Conservation (phyloP, 345 rosid genomes). For the Bruguiera parviflora region DNA sequence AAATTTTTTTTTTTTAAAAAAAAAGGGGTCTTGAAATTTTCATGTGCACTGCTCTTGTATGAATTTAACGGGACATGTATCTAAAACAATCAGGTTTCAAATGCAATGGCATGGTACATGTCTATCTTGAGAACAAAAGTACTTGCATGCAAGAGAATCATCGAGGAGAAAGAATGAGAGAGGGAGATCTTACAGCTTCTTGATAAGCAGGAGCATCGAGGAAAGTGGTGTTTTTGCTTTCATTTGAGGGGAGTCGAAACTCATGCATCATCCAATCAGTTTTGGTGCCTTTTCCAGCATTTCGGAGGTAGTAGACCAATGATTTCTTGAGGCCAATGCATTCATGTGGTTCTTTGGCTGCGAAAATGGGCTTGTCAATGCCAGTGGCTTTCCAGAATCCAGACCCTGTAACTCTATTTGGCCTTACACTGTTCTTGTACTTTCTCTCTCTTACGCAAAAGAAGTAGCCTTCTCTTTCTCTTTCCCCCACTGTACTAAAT, state of each 20-base stretch:
- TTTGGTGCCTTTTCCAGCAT: conserved; percentile 79
- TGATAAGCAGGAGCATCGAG: conserved; percentile 21
- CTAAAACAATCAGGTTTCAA: no score
- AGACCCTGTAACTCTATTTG: conserved; percentile 76
- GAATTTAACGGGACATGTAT: no score
- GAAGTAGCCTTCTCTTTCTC: conserved; percentile 72
- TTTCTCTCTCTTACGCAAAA: conserved; percentile 79
- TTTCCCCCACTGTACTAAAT: conserved; percentile 50
- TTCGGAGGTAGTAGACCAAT: conserved; percentile 65
- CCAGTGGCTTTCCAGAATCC: conserved; percentile 95
- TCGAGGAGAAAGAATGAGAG: neutral
- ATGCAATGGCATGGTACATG: no score
- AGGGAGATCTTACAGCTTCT: conserved; percentile 54
- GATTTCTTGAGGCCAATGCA: conserved; percentile 82
- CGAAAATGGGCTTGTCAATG: conserved; percentile 62
- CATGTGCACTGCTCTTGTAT: no score
- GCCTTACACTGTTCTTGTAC: conserved; percentile 74
- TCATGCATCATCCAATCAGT: conserved; percentile 99
- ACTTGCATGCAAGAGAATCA: no score
- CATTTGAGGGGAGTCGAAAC: conserved; percentile 55
- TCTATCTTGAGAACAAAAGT: no score
- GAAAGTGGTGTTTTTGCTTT: conserved; percentile 6
- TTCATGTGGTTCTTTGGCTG: conserved; percentile 37
- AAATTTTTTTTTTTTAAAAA: no score
- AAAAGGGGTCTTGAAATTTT: neutral